Conservation (phyloP, 2,329 filamentous ascomycete genomes). For the Trichophyton verrucosum region DNA sequence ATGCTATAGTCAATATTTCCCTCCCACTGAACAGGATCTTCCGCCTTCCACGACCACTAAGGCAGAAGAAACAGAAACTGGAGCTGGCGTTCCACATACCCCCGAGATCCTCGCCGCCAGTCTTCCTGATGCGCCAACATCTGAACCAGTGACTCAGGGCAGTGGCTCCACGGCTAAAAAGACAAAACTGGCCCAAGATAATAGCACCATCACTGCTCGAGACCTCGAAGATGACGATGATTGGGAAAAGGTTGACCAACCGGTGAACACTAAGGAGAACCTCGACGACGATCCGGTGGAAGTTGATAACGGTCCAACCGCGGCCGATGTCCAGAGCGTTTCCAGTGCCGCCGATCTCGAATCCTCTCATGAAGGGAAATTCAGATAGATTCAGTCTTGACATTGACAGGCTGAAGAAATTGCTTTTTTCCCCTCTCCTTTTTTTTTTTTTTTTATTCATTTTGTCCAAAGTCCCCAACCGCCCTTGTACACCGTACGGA, state of each 20-base stretch:
- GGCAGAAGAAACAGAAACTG: neutral
- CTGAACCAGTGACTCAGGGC: conserved; percentile 34
- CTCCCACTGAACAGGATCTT: conserved; percentile 26
- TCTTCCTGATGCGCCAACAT: conserved; percentile 39
- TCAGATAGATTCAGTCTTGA: neutral
- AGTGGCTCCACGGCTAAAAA: conserved; percentile 5
- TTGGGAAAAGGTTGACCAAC: conserved; percentile 29
- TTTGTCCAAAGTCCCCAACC: neutral
- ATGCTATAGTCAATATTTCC: conserved; percentile 36
- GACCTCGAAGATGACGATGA: conserved; percentile 24
- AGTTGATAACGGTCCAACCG: conserved; percentile 20
- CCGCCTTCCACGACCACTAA: neutral
- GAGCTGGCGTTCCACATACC: conserved; percentile 11
- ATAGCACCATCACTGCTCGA: conserved; percentile 8
- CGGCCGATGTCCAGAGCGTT: conserved; percentile 25
- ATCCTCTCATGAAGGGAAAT: conserved; percentile 10
- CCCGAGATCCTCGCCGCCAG: conserved; percentile 27
- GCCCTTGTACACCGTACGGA: neutral
- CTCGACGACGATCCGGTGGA: conserved; percentile 26
- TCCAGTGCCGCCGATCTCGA: conserved; percentile 20
- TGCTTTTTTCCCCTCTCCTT: neutral
- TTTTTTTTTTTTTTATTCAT: neutral
- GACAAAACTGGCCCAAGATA: conserved; percentile 1
- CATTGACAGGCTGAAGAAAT: neutral
- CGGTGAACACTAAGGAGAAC: conserved; percentile 17